These are phyloP conservation scores for Cladosporium sp. DNA, from an alignment of 2,329 filamentous ascomycete species.

Conservation along the genomic window DNA sequence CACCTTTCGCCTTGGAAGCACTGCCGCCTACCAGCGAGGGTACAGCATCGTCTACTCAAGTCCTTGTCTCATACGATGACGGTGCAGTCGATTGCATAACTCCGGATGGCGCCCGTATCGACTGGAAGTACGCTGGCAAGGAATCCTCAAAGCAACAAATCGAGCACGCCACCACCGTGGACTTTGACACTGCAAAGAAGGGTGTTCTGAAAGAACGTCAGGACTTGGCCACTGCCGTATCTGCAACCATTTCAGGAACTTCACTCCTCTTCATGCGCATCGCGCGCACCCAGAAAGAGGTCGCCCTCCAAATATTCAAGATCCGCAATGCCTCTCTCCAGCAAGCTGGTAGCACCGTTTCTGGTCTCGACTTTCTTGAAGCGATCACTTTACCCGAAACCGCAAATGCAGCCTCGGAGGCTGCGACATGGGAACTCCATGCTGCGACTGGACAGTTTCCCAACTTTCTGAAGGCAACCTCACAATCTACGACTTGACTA, in stretches of 20 bases:
- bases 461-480: conserved; percentile 54
- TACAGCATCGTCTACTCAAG: background rate
- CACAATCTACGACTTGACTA: conserved; percentile 60
- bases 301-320: conserved; percentile 5
- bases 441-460: conserved; percentile 60
- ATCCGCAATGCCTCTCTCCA: conserved; percentile 23
- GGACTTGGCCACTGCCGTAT: conserved; percentile 26
- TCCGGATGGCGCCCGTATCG: conserved; percentile 9
- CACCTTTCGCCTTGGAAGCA: conserved; percentile 5
- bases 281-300: conserved; percentile 5
- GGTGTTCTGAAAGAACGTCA: conserved; percentile 44
- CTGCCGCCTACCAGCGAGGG: conserved; percentile 2
- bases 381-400: conserved; percentile 4
- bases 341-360: conserved; percentile 24
- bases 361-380: conserved; percentile 11
- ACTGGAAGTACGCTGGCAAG: conserved; percentile 10
- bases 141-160: background rate
- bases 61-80: conserved; percentile 28
- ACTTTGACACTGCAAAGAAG: conserved; percentile 36
- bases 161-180: conserved; percentile 19
- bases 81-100: conserved; percentile 29
- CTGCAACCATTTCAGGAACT: conserved; percentile 20
- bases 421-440: conserved; percentile 36
- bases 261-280: conserved; percentile 8
- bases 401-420: background rate